Percentiles rank a stretch among this genome's conserved stretches.
Evolutionary conservation across 345 rosid genomes (phyloP).

Genomic region (Linum tenue): DNA sequence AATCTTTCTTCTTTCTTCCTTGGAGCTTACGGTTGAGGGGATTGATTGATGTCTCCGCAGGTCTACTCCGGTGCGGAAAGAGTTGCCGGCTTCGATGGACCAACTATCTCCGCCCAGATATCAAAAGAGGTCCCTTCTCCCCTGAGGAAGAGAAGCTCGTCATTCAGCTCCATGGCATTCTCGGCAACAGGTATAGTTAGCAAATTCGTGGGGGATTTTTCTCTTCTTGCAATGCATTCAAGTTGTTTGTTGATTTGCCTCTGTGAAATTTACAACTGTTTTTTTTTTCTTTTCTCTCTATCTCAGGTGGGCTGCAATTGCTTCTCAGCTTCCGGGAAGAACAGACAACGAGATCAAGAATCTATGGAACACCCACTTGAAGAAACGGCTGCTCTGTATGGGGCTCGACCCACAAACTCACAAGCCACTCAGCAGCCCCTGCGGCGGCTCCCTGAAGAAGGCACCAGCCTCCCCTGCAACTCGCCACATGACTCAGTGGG

Average conservation of each 20-base stretch:
- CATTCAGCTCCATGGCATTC: slow-evolving; percentile 86
- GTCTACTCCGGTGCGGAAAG: slow-evolving; percentile 91
- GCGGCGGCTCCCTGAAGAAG: slow-evolving; percentile 25
- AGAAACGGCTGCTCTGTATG: slow-evolving; percentile 70
- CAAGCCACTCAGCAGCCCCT: slow-evolving; percentile 38
- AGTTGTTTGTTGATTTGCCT: background rate
- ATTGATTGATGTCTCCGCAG: slow-evolving; percentile 19
- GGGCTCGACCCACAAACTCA: slow-evolving; percentile 87
- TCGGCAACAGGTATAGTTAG: slow-evolving; percentile 70
- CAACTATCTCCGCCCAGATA: slow-evolving; percentile 90
- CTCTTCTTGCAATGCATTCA: background rate
- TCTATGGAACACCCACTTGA: slow-evolving; percentile 94
- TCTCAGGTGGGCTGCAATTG: slow-evolving; percentile 96
- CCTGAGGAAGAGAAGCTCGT: slow-evolving; percentile 87
- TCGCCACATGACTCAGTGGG: slow-evolving; percentile 99
- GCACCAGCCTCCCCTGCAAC: slow-evolving; percentile 55
- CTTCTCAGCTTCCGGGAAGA: slow-evolving; percentile 87
- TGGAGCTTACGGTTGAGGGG: background rate
- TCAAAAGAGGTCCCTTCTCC: slow-evolving; percentile 85
- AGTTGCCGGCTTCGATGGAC: slow-evolving; percentile 98
- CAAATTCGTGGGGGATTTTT: background rate
- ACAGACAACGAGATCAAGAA: slow-evolving; percentile 97
- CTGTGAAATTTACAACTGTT: background rate
- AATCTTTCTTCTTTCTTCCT: background rate
- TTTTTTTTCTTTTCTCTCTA: background rate